Evolutionary conservation across 2,329 filamentous ascomycete species (phyloP).

Genomic region (Ciborinia camelliae): DNA sequence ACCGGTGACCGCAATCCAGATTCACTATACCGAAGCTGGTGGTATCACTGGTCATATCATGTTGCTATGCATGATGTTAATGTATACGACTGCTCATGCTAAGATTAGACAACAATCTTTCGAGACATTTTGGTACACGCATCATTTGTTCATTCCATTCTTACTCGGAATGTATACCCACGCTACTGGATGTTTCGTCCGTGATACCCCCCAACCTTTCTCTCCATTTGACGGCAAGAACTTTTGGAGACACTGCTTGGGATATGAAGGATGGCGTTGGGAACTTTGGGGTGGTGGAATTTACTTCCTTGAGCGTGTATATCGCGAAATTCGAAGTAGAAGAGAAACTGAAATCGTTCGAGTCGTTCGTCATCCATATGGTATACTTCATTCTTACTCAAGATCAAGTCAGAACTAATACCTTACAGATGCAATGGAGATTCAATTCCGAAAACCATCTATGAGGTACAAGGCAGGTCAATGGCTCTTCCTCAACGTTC

Average conservation of each 20-base stretch:
- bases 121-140: conserved; percentile 99
- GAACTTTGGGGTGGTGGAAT: conserved; percentile 82
- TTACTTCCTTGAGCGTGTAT: conserved; percentile 84
- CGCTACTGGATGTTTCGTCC: conserved; percentile 93
- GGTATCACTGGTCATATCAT: conserved; percentile 96
- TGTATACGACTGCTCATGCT: conserved; percentile 93
- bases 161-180: conserved; percentile 92
- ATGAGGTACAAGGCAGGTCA: conserved; percentile 99
- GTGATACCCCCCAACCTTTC: conserved; percentile 66
- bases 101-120: conserved; percentile 95
- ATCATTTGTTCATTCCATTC: conserved; percentile 98
- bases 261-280: conserved; percentile 97
- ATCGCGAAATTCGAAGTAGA: conserved; percentile 82
- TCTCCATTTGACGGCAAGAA: conserved; percentile 79
- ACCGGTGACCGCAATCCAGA: conserved; percentile 75
- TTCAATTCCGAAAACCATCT: conserved; percentile 92
- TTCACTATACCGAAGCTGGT: conserved; percentile 85
- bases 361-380: conserved; percentile 93
- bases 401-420: conserved; percentile 34
- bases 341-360: conserved; percentile 86
- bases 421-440: conserved; percentile 78
- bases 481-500: conserved; percentile 95
- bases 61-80: conserved; percentile 97
- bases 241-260: conserved; percentile 92
- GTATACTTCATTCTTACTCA: conserved; percentile 42